Conservation (phyloP, 768 basidiomycete genomes). For the Mycena floridula region DNA sequence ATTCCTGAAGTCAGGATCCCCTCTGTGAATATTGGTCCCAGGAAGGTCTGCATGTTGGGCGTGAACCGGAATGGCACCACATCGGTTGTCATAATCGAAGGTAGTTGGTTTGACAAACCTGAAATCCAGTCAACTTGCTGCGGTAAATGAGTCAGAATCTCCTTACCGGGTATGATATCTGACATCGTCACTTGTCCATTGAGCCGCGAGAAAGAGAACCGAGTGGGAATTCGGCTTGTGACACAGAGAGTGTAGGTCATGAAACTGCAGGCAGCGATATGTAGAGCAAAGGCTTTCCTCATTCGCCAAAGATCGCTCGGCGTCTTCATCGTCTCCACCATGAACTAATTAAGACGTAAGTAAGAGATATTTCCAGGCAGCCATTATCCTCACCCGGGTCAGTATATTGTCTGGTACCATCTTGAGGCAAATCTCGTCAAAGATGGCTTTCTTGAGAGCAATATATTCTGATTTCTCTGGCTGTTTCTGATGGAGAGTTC, state of each 20-base stretch:
- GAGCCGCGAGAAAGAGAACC: conserved; percentile 85
- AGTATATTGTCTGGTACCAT: conserved; percentile 88
- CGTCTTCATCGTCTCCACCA: conserved; percentile 78
- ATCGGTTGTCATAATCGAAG: conserved; percentile 73
- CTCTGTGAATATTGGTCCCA: conserved; percentile 85
- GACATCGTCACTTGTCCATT: conserved; percentile 92
- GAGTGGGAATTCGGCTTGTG: conserved; percentile 73
- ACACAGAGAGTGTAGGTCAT: conserved; percentile 86
- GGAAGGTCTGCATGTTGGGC: conserved; percentile 91
- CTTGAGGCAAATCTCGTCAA: conserved; percentile 84
- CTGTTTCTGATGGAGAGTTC: conserved; percentile 33
- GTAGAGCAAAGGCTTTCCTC: conserved; percentile 93
- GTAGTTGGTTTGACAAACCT: conserved; percentile 40
- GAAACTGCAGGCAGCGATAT: conserved; percentile 85
- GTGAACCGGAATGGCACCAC: conserved; percentile 96
- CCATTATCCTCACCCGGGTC: conserved; percentile 52
- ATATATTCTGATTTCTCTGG: conserved; percentile 60
- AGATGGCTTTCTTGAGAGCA: conserved; percentile 73
- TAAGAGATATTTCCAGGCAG: conserved; percentile 3
- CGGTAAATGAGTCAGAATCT: background rate
- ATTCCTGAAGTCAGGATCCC: conserved; percentile 82
- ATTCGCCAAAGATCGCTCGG: conserved; percentile 92
- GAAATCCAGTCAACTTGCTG: background rate
- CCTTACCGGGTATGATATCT: conserved; percentile 79
- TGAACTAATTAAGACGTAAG: conserved; percentile 53